Evolutionary conservation across 1,284 basidiomycete species (phyloP), one percentile per base, ranked within the genome.

Genomic region (Macrocybe sp.): DNA sequence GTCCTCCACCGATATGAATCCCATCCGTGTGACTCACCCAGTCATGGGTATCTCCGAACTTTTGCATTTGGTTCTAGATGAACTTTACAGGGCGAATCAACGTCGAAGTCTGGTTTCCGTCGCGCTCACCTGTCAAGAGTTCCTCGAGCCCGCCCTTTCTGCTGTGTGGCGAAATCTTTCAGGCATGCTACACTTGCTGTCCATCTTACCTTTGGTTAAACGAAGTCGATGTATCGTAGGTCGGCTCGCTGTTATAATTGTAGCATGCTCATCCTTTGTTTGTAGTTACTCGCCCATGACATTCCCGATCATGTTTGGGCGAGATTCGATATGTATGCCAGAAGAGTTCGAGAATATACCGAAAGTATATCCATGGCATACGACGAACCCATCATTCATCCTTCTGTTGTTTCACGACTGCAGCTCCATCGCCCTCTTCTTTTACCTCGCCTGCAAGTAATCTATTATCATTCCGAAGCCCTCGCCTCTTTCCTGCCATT

Each of bases 251-350:
- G 5, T 29, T 16, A 22, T 12, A 4, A 6, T 41, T 28, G 39
- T 10, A 11, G 12, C 4, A 22, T 14, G 31, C 30, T 8, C 10
- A 22, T 12, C 35, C 32, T 29, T 41, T 39, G 4, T n/a, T 31
- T 11, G 2, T 5, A 49, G 48, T 36, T 35, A 8, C 34, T 49
- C 32, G 16, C 8, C n/a, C 32, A 36, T 12, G 28, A 22, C 6
- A 34, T 45, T n/a, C 14, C 31, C 7, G 33, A 6, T 9, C 16
- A 42, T 6, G 41, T 44, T 37, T 48, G 14, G 47, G 22, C 29
- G 14, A 28, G 41, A 22, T 48, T 48, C n/a, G 47, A 48, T 33
- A 12, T 11, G 30, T 48, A 48, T 38, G 32, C 47, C 11, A 22
- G 12, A 37, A 30, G 35, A 16, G 41, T 48, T 11, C 36, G 41